Percentiles rank a stretch among this genome's conserved stretches.
Evolutionary conservation across 352 stramenopile species (phyloP).

Genomic region (Phytophthora megakarya): DNA sequence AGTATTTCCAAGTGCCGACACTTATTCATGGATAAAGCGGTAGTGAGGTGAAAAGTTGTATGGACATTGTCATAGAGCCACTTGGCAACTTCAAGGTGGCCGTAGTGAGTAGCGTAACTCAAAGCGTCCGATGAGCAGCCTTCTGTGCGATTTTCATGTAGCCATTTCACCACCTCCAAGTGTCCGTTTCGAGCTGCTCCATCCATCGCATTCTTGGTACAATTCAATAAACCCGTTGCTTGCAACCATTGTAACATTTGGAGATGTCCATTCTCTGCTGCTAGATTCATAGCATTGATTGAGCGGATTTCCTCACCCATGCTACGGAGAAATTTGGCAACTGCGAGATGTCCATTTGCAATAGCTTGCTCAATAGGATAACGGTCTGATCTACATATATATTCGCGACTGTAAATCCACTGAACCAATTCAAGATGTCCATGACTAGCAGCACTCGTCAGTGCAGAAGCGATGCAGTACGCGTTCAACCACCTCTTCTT

Average conservation of each 20-base stretch:
- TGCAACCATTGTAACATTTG: constrained; percentile 7
- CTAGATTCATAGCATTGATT: not conserved
- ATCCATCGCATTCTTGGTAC: not conserved
- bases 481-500: too few relatives aligned
- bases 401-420: too few relatives aligned
- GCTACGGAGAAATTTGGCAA: too few relatives aligned
- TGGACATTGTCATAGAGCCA: not conserved
- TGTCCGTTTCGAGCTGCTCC: constrained; percentile 1
- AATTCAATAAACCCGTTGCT: not conserved
- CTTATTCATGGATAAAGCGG: not conserved
- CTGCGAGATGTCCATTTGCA: too few relatives aligned
- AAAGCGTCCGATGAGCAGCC: not conserved
- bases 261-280: constrained; percentile 3
- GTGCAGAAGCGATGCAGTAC: too few relatives aligned
- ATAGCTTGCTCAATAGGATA: too few relatives aligned
- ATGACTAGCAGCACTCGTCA: too few relatives aligned
- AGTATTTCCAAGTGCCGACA: not conserved
- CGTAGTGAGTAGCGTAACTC: not conserved
- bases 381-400: too few relatives aligned
- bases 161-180: not conserved
- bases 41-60: not conserved
- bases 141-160: not conserved
- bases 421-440: too few relatives aligned
- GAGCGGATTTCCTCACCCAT: too few relatives aligned
- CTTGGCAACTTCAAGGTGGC: not conserved